Conservation (phyloP, 2,329 filamentous ascomycete species). For the Davidsoniella australis region DNA sequence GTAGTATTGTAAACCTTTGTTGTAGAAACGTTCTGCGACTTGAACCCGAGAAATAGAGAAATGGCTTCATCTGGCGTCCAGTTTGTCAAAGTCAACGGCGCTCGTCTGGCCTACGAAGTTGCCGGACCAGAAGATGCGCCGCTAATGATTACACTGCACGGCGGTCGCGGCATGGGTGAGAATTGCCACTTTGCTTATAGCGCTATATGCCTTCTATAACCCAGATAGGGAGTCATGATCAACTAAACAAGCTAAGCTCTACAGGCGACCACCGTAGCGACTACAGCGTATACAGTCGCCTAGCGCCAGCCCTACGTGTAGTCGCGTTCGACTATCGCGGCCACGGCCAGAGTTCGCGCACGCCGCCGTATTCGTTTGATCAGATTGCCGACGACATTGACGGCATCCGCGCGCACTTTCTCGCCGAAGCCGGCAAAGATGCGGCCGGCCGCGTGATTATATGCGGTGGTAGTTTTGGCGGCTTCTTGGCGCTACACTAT, state of each 20-base stretch:
- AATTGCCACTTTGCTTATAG: background rate
- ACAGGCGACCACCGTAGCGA: slow-evolving; percentile 21
- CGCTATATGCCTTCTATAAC: no score
- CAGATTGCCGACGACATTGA: slow-evolving; percentile 24
- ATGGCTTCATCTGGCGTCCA: slow-evolving; percentile 2
- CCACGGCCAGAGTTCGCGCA: slow-evolving; percentile 21
- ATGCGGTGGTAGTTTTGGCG: slow-evolving; percentile 24
- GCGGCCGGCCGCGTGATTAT: slow-evolving; percentile 17
- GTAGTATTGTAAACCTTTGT: no score
- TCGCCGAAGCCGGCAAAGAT: slow-evolving; percentile 9
- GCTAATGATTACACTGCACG: slow-evolving; percentile 22
- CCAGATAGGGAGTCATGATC: background rate
- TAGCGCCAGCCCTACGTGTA: slow-evolving; percentile 18
- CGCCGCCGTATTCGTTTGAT: slow-evolving; percentile 21
- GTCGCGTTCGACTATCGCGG: slow-evolving; percentile 23
- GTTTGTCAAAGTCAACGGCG: slow-evolving; percentile 20
- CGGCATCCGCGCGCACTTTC: slow-evolving; percentile 18
- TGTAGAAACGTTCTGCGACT: no score
- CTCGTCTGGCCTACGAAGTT: slow-evolving; percentile 19
- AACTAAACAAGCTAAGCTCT: background rate
- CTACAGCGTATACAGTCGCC: slow-evolving; percentile 19
- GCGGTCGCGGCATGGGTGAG: slow-evolving; percentile 21
- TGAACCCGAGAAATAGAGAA: no score
- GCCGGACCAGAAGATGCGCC: slow-evolving; percentile 18
- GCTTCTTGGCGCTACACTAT: slow-evolving; percentile 24